Conservation (phyloP, 2,329 filamentous ascomycete species). For the Phyllosticta capitalensis region DNA sequence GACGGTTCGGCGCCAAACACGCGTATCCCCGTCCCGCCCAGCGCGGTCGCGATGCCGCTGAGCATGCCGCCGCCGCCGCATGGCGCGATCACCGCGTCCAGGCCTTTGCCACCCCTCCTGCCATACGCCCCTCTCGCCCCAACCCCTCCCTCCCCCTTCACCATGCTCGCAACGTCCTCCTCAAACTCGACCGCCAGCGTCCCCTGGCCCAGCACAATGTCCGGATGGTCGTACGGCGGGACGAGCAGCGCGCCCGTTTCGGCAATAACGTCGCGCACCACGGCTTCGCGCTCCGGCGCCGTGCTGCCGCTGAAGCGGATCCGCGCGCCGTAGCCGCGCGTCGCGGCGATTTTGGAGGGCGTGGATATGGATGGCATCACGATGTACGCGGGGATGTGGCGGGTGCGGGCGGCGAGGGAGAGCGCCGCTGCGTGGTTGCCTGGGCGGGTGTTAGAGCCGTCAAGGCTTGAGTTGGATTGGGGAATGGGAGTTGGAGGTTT, state of each 20-base stretch:
- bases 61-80: slow-evolving; percentile 86
- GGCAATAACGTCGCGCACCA: slow-evolving; percentile 57
- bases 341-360: slow-evolving; percentile 79
- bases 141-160: slow-evolving; percentile 28
- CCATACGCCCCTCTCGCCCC: no score
- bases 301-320: slow-evolving; percentile 69
- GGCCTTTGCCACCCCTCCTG: no score
- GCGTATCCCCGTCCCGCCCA: slow-evolving; percentile 57
- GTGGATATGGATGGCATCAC: slow-evolving; percentile 86
- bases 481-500: no score
- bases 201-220: slow-evolving; percentile 91
- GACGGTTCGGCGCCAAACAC: slow-evolving; percentile 85
- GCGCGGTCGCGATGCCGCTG: slow-evolving; percentile 68
- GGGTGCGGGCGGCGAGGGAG: slow-evolving; percentile 67
- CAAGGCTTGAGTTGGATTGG: no score
- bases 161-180: slow-evolving; percentile 54
- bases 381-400: slow-evolving; percentile 65
- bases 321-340: slow-evolving; percentile 63
- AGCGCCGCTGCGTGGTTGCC: slow-evolving; percentile 95
- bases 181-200: slow-evolving; percentile 78
- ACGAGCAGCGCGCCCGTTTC: slow-evolving; percentile 70
- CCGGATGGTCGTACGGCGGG: slow-evolving; percentile 84
- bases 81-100: slow-evolving; percentile 60
- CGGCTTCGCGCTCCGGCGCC: slow-evolving; percentile 68
- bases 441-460: slow-evolving; percentile 26